Base-by-base conservation (phyloP, 2,329 filamentous ascomycete species). In the Phoma herbarum region DNA sequence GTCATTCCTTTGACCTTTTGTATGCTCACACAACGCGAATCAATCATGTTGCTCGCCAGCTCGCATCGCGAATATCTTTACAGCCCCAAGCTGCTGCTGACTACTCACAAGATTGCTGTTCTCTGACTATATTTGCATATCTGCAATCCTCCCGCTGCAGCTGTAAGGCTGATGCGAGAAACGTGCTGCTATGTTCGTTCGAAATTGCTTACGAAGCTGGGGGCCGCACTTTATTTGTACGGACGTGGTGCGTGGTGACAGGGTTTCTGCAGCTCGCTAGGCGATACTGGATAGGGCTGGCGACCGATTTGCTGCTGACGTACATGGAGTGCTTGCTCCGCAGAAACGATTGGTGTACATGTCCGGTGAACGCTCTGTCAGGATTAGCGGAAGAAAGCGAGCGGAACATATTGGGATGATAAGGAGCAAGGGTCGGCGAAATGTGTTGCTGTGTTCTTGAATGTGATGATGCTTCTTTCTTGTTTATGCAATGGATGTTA, bases 401-500 rank as follows among this genome's bases (percentile, higher is more conserved):
- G 18, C 0, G 18, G 7, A 39, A 20, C 4, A 20, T 11, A 11
- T 39, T 39, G 35, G 20, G n/a, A 39, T 2, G 7, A 39, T 18
- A 16, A 39, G 26, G 4, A 18, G n/a, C 7, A 18, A 37, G n/a
- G 33, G n/a, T 20, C 3, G 35, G 35, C 18, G 18, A 23, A n/a
- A n/a, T n/a, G n/a, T 16, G 29, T 37, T 43, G 33, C 22, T 52
- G 14, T n/a, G 22, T 20, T 18, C 11, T 16, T n/a, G 14, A 25
- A 28, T 47, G 10, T 28, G 8, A 39, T 14, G 35, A n/a, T 25
- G 26, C 4, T 26, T 31, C 22, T 23, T 2, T 9, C 5, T 28
- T 37, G 18, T 57, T 50, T 62, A 37, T 46, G 41, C 39, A 52
- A 31, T n/a, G 11, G 49, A 56, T 59, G 44, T 57, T 53, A 44